Base-by-base conservation (phyloP, 2,329 filamentous ascomycete species). In the Cercospora sojina region DNA sequence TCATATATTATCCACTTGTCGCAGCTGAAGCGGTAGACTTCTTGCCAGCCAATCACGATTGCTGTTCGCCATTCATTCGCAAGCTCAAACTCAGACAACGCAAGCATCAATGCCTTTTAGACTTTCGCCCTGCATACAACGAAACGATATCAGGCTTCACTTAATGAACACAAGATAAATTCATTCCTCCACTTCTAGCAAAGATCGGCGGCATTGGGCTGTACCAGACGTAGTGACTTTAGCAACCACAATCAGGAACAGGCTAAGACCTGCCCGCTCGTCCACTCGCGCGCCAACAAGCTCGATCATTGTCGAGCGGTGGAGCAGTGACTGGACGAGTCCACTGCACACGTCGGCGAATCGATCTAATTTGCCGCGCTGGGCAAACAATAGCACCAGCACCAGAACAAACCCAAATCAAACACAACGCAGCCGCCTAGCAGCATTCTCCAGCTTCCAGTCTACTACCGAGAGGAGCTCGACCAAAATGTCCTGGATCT, bases 401-500 rank as follows among this genome's bases (percentile, higher is more conserved):
- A 27, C 5, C 23, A 13, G 25, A 29, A 51, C 20, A 51, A 51
- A 27, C 20, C 47, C 13, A 25, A 51, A 12, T 25, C 47, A 51
- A 51, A 51, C 20, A 16, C 47, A 29, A 27, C 25, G 59, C 59
- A 29, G 59, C 59, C 29, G 59, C 59, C 59, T 53, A 53, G 59
- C 59, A 62, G 59, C 59, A 62, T 18, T 32, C 10, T 7, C 18
- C 32, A 51, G 12, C 47, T 27, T 27, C n/a, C 47, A 55, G 20
- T 31, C 4, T n/a, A 32, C 9, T 5, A 41, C 9, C 38, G 38
- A 38, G 16, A 27, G 31, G 27, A 12, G 10, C 18, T 12, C 27
- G 18, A 16, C 3, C 31, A 63, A 35, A 58, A 67, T 67, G 65
- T 49, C 65, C 57, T 67, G 65, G 65, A 25, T 67, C 57, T 67